Evolutionary conservation across 306 rosid species (phyloP).

Genomic region (Malus orientalis): DNA sequence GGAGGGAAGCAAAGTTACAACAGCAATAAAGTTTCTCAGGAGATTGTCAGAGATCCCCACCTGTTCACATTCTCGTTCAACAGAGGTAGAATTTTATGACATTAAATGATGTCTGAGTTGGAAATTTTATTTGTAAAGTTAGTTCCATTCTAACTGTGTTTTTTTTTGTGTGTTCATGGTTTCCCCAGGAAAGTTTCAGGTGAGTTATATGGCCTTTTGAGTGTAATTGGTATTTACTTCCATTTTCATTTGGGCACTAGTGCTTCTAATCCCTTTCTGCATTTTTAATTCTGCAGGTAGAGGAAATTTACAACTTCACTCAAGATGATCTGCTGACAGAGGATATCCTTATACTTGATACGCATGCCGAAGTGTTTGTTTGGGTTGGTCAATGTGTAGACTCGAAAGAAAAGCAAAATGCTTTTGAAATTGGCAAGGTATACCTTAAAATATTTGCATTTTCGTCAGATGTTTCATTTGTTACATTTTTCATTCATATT

Average conservation of each 20-base stretch:
- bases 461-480: neutral
- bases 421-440: slow-evolving; percentile 84
- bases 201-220: slow-evolving; percentile 31
- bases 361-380: slow-evolving; percentile 94
- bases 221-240: slow-evolving; percentile 3
- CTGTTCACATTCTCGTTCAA: slow-evolving; percentile 64
- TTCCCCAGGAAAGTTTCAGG: slow-evolving; percentile 86
- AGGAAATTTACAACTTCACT: slow-evolving; percentile 81
- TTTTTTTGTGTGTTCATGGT: slow-evolving; percentile 18
- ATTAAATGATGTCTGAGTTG: slow-evolving; percentile 11
- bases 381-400: slow-evolving; percentile 96
- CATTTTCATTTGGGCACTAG: neutral
- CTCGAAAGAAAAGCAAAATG: slow-evolving; percentile 77
- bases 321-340: slow-evolving; percentile 95
- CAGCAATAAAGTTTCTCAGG: slow-evolving; percentile 57
- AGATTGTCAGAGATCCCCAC: slow-evolving; percentile 79
- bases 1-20: slow-evolving; percentile 90
- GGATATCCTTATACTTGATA: slow-evolving; percentile 87
- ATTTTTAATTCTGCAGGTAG: slow-evolving; percentile 46
- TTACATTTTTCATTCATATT: neutral
- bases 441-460: slow-evolving; percentile 8
- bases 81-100: slow-evolving; percentile 51
- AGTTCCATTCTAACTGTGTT: slow-evolving; percentile 32
- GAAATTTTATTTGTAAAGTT: slow-evolving; percentile 11
- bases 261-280: slow-evolving; percentile 21